A percentile compares a stretch with the other conserved stretches of the same genome.
Evolutionary conservation across 2,329 filamentous ascomycete genomes (phyloP).

Genomic region (Talaromyces sp.): DNA sequence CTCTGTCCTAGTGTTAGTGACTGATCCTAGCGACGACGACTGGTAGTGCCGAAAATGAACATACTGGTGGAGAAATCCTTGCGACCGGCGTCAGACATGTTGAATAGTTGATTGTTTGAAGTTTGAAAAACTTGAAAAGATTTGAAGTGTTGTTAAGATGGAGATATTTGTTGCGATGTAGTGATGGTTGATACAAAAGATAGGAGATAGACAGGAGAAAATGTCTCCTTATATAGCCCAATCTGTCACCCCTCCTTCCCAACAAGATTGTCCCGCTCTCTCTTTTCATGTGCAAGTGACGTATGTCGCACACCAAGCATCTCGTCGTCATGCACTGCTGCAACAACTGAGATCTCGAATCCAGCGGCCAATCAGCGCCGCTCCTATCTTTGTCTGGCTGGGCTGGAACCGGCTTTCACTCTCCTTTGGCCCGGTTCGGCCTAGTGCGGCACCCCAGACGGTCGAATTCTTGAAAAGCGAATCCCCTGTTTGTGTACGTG

Average conservation of each 20-base stretch:
- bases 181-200: not conserved
- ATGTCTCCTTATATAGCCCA: not conserved
- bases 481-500: not conserved
- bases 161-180: not conserved
- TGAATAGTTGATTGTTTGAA: slow-evolving; percentile 32
- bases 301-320: not conserved
- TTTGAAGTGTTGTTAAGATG: not conserved
- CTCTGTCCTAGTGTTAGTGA: slow-evolving; percentile 37
- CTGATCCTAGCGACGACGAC: not conserved
- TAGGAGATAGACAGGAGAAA: not conserved
- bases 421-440: not conserved
- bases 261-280: not conserved
- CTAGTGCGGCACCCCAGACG: not conserved
- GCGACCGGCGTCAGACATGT: slow-evolving; percentile 61
- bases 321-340: not conserved
- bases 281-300: not conserved
- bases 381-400: not conserved
- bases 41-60: slow-evolving; percentile 18
- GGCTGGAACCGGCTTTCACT: not conserved
- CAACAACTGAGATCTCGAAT: not conserved
- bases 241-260: not conserved
- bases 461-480: not conserved
- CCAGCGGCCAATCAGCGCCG: not conserved
- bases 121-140: not conserved
- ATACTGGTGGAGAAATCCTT: slow-evolving; percentile 57